Base-by-base conservation (phyloP, 306 rosid genomes). In the Oxytropis ochrocephala region DNA sequence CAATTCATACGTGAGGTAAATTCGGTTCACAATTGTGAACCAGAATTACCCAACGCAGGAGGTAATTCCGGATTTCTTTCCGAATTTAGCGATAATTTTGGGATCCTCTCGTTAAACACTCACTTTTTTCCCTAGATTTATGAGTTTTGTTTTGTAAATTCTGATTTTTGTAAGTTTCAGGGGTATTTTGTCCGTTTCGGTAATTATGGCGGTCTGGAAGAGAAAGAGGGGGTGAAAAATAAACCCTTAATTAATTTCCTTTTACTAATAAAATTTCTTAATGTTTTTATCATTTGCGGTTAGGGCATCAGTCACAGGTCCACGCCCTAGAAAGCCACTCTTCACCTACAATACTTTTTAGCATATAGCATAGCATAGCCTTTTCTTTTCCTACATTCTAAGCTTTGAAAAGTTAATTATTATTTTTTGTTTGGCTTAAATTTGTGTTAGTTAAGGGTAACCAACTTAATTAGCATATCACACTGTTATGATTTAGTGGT, bases 401-500 rank as follows among this genome's bases (percentile, higher is more conserved):
- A 81, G 38, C 72, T 75, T 78, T 75, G 62, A 53, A 82, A 62
- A 67, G 48, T 72, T 41, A 66, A 47, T 72, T 41, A n/a, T n/a
- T 8, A 67, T 3, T 21, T 61, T 50, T 38, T n/a, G n/a, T n/a
- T 54, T 12, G 17, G 63, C 60, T 65, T 29, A 53, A 74, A 78
- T 72, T 80, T 73, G n/a, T 74, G 67, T 68, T 84, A 72, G 74
- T 80, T 82, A 67, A 72, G 78, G 65, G 59, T 78, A 71, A 61
- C 62, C 87, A 79, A 75, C 81, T 82, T 86, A 79, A 83, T 92
- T 62, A 84, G 63, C 88, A 89, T 75, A 79, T 82, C 84, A 79
- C 75, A 89, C 85, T 87, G 84, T 83, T 89, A 78, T 81, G 91
- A 91, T 89, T 87, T 78, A 75, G 85, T 76, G 90, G 96, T 75